Base-by-base conservation (phyloP, 148 eudicot species). In the Pouteria glomerata region DNA sequence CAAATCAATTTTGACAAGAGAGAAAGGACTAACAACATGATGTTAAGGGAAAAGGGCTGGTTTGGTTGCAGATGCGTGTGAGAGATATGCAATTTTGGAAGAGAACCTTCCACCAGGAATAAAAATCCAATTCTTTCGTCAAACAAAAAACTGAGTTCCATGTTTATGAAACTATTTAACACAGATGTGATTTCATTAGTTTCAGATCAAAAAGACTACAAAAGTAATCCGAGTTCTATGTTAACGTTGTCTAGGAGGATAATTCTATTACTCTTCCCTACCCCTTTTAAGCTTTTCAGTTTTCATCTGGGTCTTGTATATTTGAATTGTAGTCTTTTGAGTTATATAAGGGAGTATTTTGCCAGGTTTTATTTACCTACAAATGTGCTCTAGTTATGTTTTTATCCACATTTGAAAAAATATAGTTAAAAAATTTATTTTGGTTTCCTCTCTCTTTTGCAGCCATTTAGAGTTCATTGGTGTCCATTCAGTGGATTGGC, bases 391-490 rank as follows among this genome's bases (percentile, higher is more conserved):
- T 66, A 18, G 71, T 48, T 33, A n/a, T 19, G 57, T 68, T 19
- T 47, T 13, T 12, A 33, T 42, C 59, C n/a, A 14, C 60, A 23
- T 68, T 52, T 47, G 51, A 48, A 30, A 21, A 21, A 44, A 15
- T 16, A 66, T 12, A 6, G 5, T 4, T 39, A 10, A 27, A 3
- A 21, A 21, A 10, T 63, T 24, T 6, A 16, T 52, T 51, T 30
- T 31, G 1, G 31, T 29, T 72, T 29, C 19, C 65, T 34, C 21
- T 21, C 3, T 23, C 23, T 45, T 45, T 74, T 78, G 75, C 82
- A 80, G 82, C 79, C 82, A 29, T 44, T 80, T 35, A 66, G 57
- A 63, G 61, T 75, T 61, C 82, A 61, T 52, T 80, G 76, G 76
- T 75, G 76, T 68, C 82, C 82, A 33, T 75, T 66, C 59, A 60